Evolutionary conservation across 768 basidiomycete genomes (phyloP).

Genomic region (Cystobasidium tubakii): DNA sequence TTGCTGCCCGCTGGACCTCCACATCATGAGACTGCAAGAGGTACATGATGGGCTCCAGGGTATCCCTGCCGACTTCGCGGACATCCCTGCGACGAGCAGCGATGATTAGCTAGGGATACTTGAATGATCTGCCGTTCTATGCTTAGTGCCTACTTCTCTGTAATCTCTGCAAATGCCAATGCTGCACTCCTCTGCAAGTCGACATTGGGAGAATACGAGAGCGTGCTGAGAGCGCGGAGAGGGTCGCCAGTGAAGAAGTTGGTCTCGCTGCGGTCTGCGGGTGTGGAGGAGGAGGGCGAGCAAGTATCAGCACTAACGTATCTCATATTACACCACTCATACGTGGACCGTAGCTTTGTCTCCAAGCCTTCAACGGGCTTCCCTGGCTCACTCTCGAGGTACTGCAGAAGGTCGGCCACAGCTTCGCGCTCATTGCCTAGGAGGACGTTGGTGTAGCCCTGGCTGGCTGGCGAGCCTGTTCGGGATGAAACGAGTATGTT

Average conservation of each 20-base stretch:
- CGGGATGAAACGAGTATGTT: not conserved
- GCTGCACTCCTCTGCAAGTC: conserved; percentile 97
- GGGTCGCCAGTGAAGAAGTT: conserved; percentile 96
- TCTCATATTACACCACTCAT: not conserved
- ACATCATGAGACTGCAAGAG: conserved; percentile 95
- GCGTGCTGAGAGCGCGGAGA: conserved; percentile 84
- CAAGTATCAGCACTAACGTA: conserved; percentile 1
- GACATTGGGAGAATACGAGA: conserved; percentile 98
- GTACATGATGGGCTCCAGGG: conserved; percentile 95
- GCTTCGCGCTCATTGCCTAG: conserved; percentile 76
- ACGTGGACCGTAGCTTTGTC: not conserved
- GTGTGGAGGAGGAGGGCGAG: not conserved
- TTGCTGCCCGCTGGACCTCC: conserved; percentile 96
- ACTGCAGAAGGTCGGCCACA: conserved; percentile 93
- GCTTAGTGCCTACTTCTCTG: conserved; percentile 63
- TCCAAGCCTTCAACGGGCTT: not conserved
- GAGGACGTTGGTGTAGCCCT: conserved; percentile 49
- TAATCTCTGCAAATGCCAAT: conserved; percentile 97
- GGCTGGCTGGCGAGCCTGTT: conserved; percentile 17
- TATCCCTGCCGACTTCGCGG: conserved; percentile 89
- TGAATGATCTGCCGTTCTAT: not conserved
- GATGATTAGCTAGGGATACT: not conserved
- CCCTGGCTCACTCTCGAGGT: conserved; percentile 72
- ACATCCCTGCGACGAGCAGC: conserved; percentile 58
- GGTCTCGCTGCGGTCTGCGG: conserved; percentile 88